Base-by-base conservation (phyloP, 169 alveolate genomes). In the Fabrea salina region DNA sequence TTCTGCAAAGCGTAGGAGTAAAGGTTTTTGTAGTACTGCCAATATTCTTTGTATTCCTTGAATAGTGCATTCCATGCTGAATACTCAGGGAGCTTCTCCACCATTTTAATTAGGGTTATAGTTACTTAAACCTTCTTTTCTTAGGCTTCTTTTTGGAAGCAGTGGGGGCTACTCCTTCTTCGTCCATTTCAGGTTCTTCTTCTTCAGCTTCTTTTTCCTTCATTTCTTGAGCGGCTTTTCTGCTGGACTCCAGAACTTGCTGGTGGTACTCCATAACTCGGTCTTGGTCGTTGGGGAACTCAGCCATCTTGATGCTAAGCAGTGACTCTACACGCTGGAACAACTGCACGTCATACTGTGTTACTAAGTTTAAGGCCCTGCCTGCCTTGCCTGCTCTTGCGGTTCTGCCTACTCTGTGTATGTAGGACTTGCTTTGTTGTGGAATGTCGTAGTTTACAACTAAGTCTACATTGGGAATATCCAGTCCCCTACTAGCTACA, bases 401-500 rank as follows among this genome's bases (percentile, higher is more conserved):
- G 0, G 99, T 98, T 84, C 99, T 91, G 41, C 99, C 99, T 0
- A 98, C 99, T 82, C 99, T 87, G 84, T 98, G 99, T 19, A 98
- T 95, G 79, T 96, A 98, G 78, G 97, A 98, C 84, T 98, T 97
- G 37, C 98, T 90, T 44, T 97, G 90, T 32, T 86, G 72, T 1
- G 99, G 99, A 54, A 98, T 91, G 91, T 99, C 99, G 84, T 94
- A 97, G 90, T 99, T 98, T 37, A 99, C 88, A 53, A 98, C 99
- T 37, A 95, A 89, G 79, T 97, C 98, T 5, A 98, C 99, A 51
- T 91, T 90, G 11, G 99, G 99, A 61, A 99, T 95, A 88, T 99
- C 99, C 6, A 99, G 83, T 0, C 99, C 99, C 64, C 99, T 89
- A 37, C 99, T 97, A 0, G 99, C 99, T 1, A 98, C 99, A 83